Evolutionary conservation across 306 rosid genomes (phyloP).

Genomic region (Prunus salicina): DNA sequence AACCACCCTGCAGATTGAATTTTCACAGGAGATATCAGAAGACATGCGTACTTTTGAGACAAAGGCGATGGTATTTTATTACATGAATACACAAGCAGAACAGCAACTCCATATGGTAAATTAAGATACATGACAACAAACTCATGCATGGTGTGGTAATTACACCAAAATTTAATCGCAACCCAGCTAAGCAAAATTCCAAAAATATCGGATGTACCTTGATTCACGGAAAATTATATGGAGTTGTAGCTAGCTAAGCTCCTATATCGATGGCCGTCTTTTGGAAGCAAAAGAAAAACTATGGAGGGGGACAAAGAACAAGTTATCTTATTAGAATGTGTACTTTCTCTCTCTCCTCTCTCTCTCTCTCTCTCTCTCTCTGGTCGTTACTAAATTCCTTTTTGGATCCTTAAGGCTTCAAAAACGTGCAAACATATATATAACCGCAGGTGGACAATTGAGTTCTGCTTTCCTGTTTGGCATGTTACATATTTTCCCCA

Average conservation of each 20-base stretch:
- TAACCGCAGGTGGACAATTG: constrained; percentile 1
- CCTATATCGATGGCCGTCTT: neutral
- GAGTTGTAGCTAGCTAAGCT: neutral
- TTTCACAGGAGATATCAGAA: neutral
- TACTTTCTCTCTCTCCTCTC: neutral
- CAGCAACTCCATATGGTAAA: neutral
- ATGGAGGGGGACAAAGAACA: neutral
- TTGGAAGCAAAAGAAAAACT: neutral
- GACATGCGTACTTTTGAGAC: neutral
- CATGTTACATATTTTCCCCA: neutral
- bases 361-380: neutral
- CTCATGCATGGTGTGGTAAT: neutral
- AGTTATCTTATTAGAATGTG: neutral
- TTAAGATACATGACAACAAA: neutral
- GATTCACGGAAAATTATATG: neutral
- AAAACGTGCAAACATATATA: constrained; percentile 6
- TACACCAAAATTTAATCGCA: neutral
- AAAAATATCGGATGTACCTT: neutral
- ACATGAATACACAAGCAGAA: neutral
- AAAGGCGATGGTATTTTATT: neutral
- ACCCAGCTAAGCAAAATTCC: neutral
- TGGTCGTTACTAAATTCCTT: constrained; percentile 3
- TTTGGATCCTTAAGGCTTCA: neutral
- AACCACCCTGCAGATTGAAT: neutral
- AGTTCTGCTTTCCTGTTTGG: neutral